Percentiles rank a stretch among this genome's conserved stretches.
phyloP scores from a whole-genome alignment of 352 stramenopile genomes.

The Globisporangium viniferum region DNA sequence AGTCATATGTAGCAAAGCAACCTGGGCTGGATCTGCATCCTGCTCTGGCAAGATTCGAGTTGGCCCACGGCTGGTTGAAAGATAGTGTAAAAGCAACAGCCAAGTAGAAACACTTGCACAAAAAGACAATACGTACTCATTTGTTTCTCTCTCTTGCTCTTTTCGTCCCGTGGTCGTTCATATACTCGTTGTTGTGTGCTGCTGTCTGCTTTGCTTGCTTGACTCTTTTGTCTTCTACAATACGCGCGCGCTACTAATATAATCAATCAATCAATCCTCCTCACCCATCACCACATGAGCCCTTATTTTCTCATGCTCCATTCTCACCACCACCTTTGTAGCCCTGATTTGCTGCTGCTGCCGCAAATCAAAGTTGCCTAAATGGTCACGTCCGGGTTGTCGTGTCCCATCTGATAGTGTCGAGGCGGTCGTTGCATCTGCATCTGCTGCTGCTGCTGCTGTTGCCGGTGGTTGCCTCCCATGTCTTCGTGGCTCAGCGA shows the following conservation, averaged over 20 bases:
- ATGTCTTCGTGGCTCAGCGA: conserved; percentile 38
- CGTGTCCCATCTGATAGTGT: conserved; percentile 3
- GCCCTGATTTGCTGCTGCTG: background rate
- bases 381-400: conserved; percentile 38
- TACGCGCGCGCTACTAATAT: conserved; percentile 14
- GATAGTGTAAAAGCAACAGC: conserved; percentile 3
- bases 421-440: conserved; percentile 4
- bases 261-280: conserved; percentile 9
- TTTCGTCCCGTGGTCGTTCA: background rate
- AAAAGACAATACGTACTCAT: conserved; percentile 8
- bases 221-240: conserved; percentile 10
- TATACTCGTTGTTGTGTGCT: background rate
- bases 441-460: background rate
- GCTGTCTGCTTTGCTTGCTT: conserved; percentile 5
- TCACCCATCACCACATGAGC: background rate
- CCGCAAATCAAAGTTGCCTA: conserved; percentile 16
- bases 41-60: background rate
- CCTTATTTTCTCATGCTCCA: background rate
- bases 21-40: background rate
- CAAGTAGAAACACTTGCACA: background rate
- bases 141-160: background rate
- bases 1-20: background rate
- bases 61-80: background rate
- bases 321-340: background rate
- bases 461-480: conserved; percentile 6